Evolutionary conservation across 768 basidiomycete species (phyloP).

Genomic region (Rhizopogon vulgaris): DNA sequence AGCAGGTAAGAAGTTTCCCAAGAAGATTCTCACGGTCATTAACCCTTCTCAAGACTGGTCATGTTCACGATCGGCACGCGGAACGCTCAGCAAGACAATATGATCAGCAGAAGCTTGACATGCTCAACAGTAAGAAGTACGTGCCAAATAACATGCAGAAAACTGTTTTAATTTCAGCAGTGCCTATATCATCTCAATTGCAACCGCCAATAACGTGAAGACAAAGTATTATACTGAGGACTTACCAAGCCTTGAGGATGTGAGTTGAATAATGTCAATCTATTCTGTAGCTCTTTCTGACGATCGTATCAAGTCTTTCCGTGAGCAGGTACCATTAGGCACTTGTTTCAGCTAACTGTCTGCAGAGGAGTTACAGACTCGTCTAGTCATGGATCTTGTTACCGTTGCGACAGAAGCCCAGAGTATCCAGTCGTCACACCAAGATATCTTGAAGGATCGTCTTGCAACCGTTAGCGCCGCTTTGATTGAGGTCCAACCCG

Average conservation of each 20-base stretch:
- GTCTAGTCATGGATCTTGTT: slow-evolving; percentile 50
- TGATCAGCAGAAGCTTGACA: slow-evolving; percentile 70
- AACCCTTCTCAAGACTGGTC: neutral
- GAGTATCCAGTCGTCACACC: slow-evolving; percentile 49
- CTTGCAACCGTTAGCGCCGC: slow-evolving; percentile 40
- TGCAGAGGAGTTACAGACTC: slow-evolving; percentile 64
- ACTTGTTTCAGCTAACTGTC: neutral
- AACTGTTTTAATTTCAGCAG: neutral
- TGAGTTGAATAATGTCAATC: slow-evolving; percentile 31
- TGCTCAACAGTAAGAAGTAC: slow-evolving; percentile 81
- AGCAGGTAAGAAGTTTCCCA: slow-evolving; percentile 44
- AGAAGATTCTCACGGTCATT: neutral
- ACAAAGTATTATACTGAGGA: slow-evolving; percentile 66
- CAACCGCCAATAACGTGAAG: slow-evolving; percentile 64
- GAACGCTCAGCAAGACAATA: slow-evolving; percentile 68
- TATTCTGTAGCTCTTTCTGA: slow-evolving; percentile 5
- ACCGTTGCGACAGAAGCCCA: slow-evolving; percentile 55
- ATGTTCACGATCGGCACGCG: slow-evolving; percentile 63
- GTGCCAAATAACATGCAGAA: slow-evolving; percentile 4
- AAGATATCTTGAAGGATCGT: slow-evolving; percentile 51
- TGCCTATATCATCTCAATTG: slow-evolving; percentile 60
- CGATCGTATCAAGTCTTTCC: slow-evolving; percentile 51
- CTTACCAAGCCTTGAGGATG: slow-evolving; percentile 66
- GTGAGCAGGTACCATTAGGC: slow-evolving; percentile 29
- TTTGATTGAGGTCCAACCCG: slow-evolving; percentile 46